These are phyloP conservation scores for Ophiostoma sp. DNA, from an alignment of 2,329 filamentous ascomycete species.

Conservation along the genomic window DNA sequence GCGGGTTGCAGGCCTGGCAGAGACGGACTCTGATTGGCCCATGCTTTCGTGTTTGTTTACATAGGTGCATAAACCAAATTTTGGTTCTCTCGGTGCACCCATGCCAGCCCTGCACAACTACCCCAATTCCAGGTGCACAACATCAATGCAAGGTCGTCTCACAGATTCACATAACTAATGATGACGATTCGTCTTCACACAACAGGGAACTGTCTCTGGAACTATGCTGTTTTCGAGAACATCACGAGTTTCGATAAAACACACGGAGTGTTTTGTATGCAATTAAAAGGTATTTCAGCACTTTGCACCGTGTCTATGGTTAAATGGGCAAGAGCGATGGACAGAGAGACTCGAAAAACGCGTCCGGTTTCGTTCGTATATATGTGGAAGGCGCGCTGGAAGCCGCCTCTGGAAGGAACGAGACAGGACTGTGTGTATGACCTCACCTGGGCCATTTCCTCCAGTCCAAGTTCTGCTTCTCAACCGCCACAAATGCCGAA, in stretches of 20 bases:
- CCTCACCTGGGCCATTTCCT: background rate
- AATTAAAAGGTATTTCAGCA: background rate
- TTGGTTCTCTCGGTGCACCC: background rate
- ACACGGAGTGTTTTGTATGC: background rate
- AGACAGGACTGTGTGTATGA: background rate
- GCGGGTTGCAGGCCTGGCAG: background rate
- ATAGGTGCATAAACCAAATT: conserved; percentile 16
- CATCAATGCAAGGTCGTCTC: background rate
- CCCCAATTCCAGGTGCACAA: background rate
- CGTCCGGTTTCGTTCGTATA: background rate
- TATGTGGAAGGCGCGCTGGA: background rate
- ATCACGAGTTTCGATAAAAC: background rate
- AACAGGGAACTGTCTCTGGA: background rate
- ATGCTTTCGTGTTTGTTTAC: conserved; percentile 30
- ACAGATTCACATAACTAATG: background rate
- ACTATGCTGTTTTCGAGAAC: background rate
- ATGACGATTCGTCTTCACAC: background rate
- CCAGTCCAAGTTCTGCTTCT: background rate
- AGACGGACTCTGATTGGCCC: conserved; percentile 23
- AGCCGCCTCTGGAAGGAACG: background rate
- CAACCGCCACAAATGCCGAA: no score
- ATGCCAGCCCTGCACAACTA: conserved; percentile 5
- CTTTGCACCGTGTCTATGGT: background rate
- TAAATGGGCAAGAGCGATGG: background rate
- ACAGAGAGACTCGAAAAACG: background rate